phyloP scores from a whole-genome alignment of 805 yeast genomes.

The Ogataea kodamae region DNA sequence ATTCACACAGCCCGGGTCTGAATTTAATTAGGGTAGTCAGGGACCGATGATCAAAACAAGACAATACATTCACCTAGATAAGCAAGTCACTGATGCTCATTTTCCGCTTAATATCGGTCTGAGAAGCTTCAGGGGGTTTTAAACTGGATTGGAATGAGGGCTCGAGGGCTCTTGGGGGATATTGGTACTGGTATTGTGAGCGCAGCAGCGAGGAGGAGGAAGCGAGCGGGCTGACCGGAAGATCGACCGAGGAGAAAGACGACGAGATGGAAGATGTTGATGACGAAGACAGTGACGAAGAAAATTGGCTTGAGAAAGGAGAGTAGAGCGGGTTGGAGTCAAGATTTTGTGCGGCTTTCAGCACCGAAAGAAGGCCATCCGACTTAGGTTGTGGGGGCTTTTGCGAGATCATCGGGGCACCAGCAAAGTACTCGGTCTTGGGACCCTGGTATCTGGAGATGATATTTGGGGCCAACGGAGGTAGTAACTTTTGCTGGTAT shows the following conservation, averaged over 20 bases:
- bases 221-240: constrained; percentile 10
- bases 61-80: constrained; percentile 4
- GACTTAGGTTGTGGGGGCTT: constrained; percentile 8
- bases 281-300: constrained; percentile 11
- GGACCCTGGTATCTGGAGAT: constrained; percentile 11
- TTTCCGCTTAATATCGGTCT: constrained; percentile 19
- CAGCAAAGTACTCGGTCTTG: constrained; percentile 4
- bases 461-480: constrained; percentile 17
- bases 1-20: constrained; percentile 2
- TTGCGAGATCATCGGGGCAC: constrained; percentile 2
- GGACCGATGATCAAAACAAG: background rate
- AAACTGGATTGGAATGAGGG: constrained; percentile 5
- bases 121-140: constrained; percentile 7
- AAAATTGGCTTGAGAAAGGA: constrained; percentile 1
- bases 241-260: constrained; percentile 5
- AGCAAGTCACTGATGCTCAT: constrained; percentile 26
- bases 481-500: constrained; percentile 13
- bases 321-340: constrained; percentile 11
- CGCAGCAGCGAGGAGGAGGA: constrained; percentile 9
- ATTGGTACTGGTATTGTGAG: constrained; percentile 9
- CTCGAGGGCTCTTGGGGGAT: constrained; percentile 11
- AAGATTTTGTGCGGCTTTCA: constrained; percentile 26
- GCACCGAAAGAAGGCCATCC: constrained; percentile 26
- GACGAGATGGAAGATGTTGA: constrained; percentile 11
- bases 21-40: too few species aligned